Conservation (phyloP, 208 protist species). For the Porcisia deanei region DNA sequence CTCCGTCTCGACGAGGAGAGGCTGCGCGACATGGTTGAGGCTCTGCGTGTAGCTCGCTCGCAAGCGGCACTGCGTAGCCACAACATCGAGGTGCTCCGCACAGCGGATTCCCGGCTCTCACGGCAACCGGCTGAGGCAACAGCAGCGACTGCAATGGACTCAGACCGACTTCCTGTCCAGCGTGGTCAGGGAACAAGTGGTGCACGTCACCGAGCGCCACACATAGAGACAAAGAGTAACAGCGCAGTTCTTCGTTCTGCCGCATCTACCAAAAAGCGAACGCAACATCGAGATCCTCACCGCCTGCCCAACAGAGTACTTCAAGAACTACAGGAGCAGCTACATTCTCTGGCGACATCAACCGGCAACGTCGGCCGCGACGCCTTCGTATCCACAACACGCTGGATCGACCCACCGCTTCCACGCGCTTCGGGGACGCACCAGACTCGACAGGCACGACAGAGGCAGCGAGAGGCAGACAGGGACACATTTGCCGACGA, state of each 20-base stretch:
- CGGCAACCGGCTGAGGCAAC: neutral
- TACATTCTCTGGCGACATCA: neutral
- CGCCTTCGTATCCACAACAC: constrained; percentile 26
- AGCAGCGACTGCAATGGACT: neutral
- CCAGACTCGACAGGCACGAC: constrained; percentile 4
- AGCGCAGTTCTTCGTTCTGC: neutral
- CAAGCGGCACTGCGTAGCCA: constrained; percentile 27
- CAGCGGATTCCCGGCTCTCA: neutral
- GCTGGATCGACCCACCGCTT: constrained; percentile 6
- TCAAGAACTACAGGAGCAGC: constrained; percentile 32
- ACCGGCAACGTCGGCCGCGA: neutral
- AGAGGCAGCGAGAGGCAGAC: neutral
- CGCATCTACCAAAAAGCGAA: constrained; percentile 1
- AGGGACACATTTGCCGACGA: neutral
- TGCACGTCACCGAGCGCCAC: neutral
- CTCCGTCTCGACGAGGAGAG: constrained; percentile 48
- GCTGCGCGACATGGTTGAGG: constrained; percentile 52
- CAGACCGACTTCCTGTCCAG: neutral
- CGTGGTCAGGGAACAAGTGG: neutral
- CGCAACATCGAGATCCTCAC: constrained; percentile 15
- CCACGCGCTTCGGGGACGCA: neutral
- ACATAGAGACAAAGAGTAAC: neutral
- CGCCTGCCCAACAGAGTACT: constrained; percentile 32
- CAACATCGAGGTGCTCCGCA: constrained; percentile 2
- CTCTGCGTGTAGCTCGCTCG: constrained; percentile 38